Evolutionary conservation across 371 early-diverging fungal genomes (phyloP).

Genomic region (Chytridium lagenaria): DNA sequence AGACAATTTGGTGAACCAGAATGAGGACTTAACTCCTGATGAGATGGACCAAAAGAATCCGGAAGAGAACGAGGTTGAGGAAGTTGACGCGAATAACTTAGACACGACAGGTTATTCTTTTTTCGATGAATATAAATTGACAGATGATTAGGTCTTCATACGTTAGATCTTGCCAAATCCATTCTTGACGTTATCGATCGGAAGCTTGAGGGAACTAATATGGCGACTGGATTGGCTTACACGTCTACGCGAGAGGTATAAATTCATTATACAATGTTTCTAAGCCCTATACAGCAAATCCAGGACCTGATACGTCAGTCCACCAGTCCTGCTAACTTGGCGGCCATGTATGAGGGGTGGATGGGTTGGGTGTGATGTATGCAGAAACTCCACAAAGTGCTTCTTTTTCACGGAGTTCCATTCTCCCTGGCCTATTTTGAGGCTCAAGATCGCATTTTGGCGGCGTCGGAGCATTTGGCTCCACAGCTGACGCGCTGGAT

Average conservation of each 20-base stretch:
- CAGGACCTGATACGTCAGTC: constrained; percentile 58
- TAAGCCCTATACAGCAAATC: constrained; percentile 62
- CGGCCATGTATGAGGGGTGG: constrained; percentile 79
- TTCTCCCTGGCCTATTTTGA: no score
- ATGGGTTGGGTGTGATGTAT: constrained; percentile 73
- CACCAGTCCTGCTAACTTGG: constrained; percentile 67
- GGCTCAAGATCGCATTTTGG: no score
- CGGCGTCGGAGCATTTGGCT: no score
- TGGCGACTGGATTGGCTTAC: constrained; percentile 59
- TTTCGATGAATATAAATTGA: no score
- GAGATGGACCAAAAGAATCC: neutral
- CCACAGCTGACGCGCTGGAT: no score
- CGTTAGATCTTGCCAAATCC: constrained; percentile 60
- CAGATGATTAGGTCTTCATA: neutral
- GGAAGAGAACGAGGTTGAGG: neutral
- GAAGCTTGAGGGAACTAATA: constrained; percentile 77
- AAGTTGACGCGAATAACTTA: neutral
- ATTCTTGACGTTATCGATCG: constrained; percentile 66
- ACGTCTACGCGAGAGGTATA: constrained; percentile 66
- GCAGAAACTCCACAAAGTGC: no score
- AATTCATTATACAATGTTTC: constrained; percentile 3
- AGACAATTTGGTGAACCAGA: neutral
- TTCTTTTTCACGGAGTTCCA: no score
- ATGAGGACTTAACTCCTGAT: neutral
- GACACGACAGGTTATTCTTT: neutral